phyloP scores from a whole-genome alignment of 2,329 filamentous ascomycete genomes.

The Paraphoma sp. region DNA sequence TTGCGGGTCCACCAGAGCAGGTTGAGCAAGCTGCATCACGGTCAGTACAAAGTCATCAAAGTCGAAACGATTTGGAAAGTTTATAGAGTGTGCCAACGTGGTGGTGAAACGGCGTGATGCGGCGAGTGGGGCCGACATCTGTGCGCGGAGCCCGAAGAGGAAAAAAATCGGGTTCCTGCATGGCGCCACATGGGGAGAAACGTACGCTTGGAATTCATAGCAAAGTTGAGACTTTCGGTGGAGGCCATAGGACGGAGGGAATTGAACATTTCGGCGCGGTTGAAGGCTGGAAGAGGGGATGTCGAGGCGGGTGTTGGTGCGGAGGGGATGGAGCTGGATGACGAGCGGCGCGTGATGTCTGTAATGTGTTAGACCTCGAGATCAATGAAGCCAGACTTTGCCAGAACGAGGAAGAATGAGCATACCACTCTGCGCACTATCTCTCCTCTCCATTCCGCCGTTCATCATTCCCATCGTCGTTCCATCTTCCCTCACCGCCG shows the following conservation, averaged over 20 bases:
- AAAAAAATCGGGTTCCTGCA: constrained; percentile 35
- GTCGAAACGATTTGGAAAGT: not conserved
- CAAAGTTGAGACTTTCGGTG: constrained; percentile 30
- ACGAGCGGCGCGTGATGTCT: constrained; percentile 29
- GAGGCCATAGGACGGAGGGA: constrained; percentile 31
- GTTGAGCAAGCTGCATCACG: constrained; percentile 28
- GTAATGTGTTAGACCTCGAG: not conserved
- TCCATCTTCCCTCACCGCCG: constrained; percentile 35
- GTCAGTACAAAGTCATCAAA: not conserved
- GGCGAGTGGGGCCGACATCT: constrained; percentile 19
- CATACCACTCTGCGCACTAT: constrained; percentile 39
- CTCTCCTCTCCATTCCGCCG: constrained; percentile 28
- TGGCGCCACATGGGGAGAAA: constrained; percentile 26
- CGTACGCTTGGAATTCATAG: constrained; percentile 32
- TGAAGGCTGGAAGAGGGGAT: constrained; percentile 27
- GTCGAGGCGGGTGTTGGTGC: constrained; percentile 19
- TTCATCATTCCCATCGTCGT: not conserved
- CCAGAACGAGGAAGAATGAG: not conserved
- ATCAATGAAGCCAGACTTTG: no score
- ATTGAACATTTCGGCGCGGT: constrained; percentile 31
- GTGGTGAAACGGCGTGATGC: constrained; percentile 10
- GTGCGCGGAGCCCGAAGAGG: constrained; percentile 20
- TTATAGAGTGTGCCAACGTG: not conserved
- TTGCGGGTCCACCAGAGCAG: constrained; percentile 29
- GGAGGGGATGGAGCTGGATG: constrained; percentile 27